These are phyloP conservation scores for Cercospora sp. DNA, from an alignment of 2,329 filamentous ascomycete genomes.

Conservation along the genomic window DNA sequence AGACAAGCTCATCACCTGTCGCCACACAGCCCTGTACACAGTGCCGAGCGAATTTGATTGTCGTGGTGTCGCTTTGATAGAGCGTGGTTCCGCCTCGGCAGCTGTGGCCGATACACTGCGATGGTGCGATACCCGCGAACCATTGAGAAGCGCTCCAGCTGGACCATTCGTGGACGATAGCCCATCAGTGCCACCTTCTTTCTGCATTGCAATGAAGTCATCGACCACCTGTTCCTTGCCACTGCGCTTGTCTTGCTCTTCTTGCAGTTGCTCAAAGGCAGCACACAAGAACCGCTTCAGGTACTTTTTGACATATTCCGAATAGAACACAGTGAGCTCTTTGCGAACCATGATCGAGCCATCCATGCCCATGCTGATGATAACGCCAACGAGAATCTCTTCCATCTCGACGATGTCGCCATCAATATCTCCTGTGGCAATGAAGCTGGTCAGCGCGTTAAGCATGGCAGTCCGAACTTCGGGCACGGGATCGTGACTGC, in stretches of 20 bases:
- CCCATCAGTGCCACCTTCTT: conserved; percentile 13
- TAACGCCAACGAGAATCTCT: conserved; percentile 82
- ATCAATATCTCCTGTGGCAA: conserved; percentile 67
- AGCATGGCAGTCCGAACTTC: conserved; percentile 93
- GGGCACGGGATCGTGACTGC: conserved; percentile 82
- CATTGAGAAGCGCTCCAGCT: conserved; percentile 14
- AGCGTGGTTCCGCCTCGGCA: conserved; percentile 7
- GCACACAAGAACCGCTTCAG: conserved; percentile 89
- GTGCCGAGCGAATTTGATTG: conserved; percentile 70
- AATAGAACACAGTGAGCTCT: conserved; percentile 90
- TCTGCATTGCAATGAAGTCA: conserved; percentile 26
- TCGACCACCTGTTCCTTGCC: conserved; percentile 29
- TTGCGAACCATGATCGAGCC: conserved; percentile 92
- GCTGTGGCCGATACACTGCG: conserved; percentile 27
- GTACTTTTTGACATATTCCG: conserved; percentile 85
- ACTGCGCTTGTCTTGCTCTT: conserved; percentile 57
- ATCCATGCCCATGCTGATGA: conserved; percentile 89
- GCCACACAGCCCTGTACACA: conserved; percentile 92
- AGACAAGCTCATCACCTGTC: conserved; percentile 84
- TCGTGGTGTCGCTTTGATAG: conserved; percentile 44
- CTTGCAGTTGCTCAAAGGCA: conserved; percentile 84
- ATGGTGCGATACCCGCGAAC: conserved; percentile 22
- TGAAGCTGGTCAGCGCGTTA: conserved; percentile 88
- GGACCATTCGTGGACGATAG: conserved; percentile 12
- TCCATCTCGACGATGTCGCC: conserved; percentile 53